Evolutionary conservation across 306 rosid species (phyloP), one percentile per base, ranked within the genome.

Genomic region (Betula pendula): DNA sequence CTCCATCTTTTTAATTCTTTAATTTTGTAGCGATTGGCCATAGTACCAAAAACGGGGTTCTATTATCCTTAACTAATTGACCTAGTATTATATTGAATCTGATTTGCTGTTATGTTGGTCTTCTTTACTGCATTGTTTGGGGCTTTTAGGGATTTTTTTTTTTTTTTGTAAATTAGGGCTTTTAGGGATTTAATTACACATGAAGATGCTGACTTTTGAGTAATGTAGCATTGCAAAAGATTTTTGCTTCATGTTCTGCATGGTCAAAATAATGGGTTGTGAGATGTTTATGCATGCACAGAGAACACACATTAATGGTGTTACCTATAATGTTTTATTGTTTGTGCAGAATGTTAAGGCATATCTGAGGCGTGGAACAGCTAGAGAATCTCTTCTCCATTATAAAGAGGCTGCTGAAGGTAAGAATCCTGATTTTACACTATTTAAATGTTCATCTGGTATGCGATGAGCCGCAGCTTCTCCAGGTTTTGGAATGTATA

Each of bases 341-440:
- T 76, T 63, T 58, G 58, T 80, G 82, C 90, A 93, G 98, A 91
- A 88, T 85, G 97, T 93, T 78, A 93, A 93, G 89, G 97, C 98
- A 50, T 93, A 89, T 84, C 80, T 93, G 62, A 91, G 98, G 73
- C 98, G 98, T 20, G 97, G 97, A 85, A 88, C 91, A 53, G 96
- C 96, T 67, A 93, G 92, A 79, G 98, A 91, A 81, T 88, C 89
- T 49, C 88, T 85, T 43, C 80, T 85, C 63, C 84, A 73, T 48
- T 83, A 82, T 76, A 82, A 87, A 80, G 96, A 89, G 73, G 94
- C 98, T 79, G 82, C 85, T 72, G 80, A 89, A 85, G 98, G 98
- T 88, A 68, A 84, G 77, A 81, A 71, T 31, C 31, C 38, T 51
- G 24, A 38, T 66, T 62, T 5, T 66, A 66, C 15, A 11, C 48